These are phyloP conservation scores for Cornus kousa DNA, from an alignment of 148 eudicot species.

Conservation along the genomic window DNA sequence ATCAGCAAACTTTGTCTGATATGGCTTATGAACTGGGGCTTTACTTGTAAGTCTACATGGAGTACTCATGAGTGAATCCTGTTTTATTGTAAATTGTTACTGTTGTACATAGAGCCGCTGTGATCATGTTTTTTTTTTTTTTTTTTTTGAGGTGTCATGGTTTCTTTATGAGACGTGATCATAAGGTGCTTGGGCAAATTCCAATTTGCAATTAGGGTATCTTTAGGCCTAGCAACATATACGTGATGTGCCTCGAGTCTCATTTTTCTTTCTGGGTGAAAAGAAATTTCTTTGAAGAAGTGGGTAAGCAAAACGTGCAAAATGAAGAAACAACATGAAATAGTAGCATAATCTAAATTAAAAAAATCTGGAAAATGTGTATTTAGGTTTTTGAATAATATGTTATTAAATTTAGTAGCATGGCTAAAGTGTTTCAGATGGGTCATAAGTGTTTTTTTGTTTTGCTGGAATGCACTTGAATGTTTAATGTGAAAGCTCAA, in stretches of 20 bases:
- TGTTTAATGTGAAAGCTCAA: not conserved
- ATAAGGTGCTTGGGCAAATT: not conserved
- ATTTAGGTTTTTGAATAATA: not conserved
- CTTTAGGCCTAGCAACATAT: not conserved
- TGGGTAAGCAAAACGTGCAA: too few species aligned
- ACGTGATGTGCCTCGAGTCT: not conserved
- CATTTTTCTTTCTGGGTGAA: not conserved
- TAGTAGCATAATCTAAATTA: not conserved
- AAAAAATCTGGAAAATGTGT: not conserved
- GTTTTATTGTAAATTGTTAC: not conserved
- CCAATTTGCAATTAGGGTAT: too few species aligned
- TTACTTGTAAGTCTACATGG: slow-evolving; percentile 64
- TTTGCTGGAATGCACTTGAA: not conserved
- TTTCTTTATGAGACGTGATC: not conserved
- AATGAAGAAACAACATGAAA: too few species aligned
- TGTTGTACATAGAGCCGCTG: not conserved
- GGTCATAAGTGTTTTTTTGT: not conserved
- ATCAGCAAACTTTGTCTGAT: slow-evolving; percentile 59
- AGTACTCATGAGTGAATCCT: not conserved
- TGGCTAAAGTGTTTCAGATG: not conserved
- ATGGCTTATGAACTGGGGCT: slow-evolving; percentile 81
- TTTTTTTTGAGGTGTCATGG: not conserved
- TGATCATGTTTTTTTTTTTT: not conserved
- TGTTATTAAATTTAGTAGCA: not conserved
- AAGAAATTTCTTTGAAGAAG: too few species aligned